A percentile compares a stretch with the other conserved stretches of the same genome.
These are phyloP conservation scores for Clarireedia homoeocarpa DNA, from an alignment of 2,329 filamentous ascomycete genomes.

Conservation along the genomic window DNA sequence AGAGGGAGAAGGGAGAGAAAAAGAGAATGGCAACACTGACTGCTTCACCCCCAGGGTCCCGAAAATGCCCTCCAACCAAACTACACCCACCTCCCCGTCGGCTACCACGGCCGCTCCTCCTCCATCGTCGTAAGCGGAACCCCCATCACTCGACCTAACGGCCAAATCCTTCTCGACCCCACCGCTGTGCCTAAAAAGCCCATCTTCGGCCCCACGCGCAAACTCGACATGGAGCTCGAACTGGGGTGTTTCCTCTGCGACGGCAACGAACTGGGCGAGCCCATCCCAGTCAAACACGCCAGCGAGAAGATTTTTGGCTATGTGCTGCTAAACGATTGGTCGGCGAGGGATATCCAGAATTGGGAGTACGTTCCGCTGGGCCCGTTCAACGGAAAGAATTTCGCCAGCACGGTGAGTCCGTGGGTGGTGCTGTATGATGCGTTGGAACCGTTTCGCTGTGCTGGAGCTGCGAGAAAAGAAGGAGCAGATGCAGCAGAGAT, in stretches of 20 bases:
- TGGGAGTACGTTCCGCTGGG: conserved; percentile 82
- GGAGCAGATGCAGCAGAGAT: conserved; percentile 41
- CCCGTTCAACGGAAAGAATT: conserved; percentile 80
- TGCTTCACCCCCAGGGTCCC: conserved; percentile 41
- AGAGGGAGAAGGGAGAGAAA: too few relatives aligned
- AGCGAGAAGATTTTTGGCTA: conserved; percentile 69
- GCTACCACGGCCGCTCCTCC: conserved; percentile 72
- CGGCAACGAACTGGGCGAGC: conserved; percentile 55
- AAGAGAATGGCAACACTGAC: too few relatives aligned
- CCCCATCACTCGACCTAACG: conserved; percentile 62
- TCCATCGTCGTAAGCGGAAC: conserved; percentile 70
- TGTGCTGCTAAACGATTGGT: conserved; percentile 84
- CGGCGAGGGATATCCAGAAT: conserved; percentile 70
- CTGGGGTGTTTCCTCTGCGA: conserved; percentile 66
- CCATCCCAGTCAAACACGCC: conserved; percentile 54
- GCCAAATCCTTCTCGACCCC: conserved; percentile 64
- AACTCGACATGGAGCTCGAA: conserved; percentile 74
- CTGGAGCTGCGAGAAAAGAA: conserved; percentile 37
- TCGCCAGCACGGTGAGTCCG: conserved; percentile 66
- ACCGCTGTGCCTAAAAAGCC: conserved; percentile 54
- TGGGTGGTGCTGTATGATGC: conserved; percentile 76
- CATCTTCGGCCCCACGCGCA: conserved; percentile 53
- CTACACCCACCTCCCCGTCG: conserved; percentile 74
- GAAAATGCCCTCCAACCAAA: conserved; percentile 71
- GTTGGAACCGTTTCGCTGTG: conserved; percentile 54